Evolutionary conservation across 2,329 filamentous ascomycete genomes (phyloP).

Genomic region (Xylariaceae sp.): DNA sequence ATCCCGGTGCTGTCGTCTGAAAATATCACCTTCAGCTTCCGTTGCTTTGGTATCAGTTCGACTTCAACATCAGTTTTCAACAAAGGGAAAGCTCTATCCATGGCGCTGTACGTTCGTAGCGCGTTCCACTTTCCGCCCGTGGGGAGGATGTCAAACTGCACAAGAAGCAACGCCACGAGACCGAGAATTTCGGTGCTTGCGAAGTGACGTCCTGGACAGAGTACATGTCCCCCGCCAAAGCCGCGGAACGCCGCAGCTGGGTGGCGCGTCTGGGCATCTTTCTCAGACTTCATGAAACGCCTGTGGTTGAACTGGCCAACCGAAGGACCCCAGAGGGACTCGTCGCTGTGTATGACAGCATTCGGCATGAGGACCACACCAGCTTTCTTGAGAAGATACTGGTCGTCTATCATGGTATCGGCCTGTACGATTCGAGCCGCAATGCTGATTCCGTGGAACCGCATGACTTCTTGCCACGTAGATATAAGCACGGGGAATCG

Average conservation of each 20-base stretch:
- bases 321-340: too few species aligned
- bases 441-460: constrained; percentile 2
- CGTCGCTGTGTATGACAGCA: too few species aligned
- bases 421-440: constrained; percentile 8
- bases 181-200: too few species aligned
- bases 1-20: not conserved
- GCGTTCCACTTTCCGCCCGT: not conserved
- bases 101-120: not conserved
- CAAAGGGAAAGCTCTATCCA: not conserved
- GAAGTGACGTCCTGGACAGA: too few species aligned
- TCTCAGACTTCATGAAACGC: too few species aligned
- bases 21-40: not conserved
- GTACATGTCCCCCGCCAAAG: too few species aligned
- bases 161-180: too few species aligned
- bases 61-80: not conserved
- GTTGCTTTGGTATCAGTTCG: not conserved
- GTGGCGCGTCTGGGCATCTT: too few species aligned
- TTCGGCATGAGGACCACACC: too few species aligned
- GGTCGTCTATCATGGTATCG: constrained; percentile 4
- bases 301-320: too few species aligned
- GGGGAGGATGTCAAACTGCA: constrained; percentile 1
- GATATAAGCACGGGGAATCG: constrained; percentile 7
- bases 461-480: constrained; percentile 7
- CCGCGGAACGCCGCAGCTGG: too few species aligned
- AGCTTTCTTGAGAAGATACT: too few species aligned